Conservation (phyloP, 73 alveolate genomes). For the Paramecium pentaurelia region DNA sequence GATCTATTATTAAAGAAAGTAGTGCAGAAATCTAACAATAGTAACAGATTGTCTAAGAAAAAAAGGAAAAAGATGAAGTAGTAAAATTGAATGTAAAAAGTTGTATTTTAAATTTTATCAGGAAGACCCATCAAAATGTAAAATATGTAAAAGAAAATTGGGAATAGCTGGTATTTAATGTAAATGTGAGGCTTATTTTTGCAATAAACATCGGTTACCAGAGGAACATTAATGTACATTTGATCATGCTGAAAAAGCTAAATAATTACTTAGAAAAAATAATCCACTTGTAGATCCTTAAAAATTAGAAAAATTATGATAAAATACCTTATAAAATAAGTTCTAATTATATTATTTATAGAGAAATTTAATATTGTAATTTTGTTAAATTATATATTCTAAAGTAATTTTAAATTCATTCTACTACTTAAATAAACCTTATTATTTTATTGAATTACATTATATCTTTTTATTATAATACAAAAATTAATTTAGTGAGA, state of each 20-base stretch:
- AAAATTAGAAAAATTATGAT: background rate
- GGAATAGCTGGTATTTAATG: slow-evolving; percentile 48
- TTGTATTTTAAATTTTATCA: background rate
- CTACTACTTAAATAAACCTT: background rate
- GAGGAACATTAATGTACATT: slow-evolving; percentile 54
- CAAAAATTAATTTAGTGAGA: too few relatives aligned
- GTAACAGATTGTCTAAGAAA: background rate
- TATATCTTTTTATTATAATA: too few relatives aligned
- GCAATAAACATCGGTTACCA: slow-evolving; percentile 54
- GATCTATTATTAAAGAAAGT: background rate
- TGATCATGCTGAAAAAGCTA: slow-evolving; percentile 60
- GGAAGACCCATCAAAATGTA: slow-evolving; percentile 61
- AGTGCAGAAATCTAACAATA: background rate
- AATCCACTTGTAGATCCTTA: slow-evolving; percentile 56
- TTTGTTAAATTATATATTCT: too few relatives aligned
- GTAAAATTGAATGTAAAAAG: background rate
- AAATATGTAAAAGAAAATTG: slow-evolving; percentile 48
- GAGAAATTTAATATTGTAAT: background rate
- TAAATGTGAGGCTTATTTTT: slow-evolving; percentile 45
- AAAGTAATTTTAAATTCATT: background rate
- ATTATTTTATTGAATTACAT: too few relatives aligned
- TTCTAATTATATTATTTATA: background rate
- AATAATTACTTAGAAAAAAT: slow-evolving; percentile 43
- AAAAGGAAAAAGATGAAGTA: background rate
- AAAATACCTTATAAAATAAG: background rate